phyloP scores from a whole-genome alignment of 2,329 filamentous ascomycete species.

The Bertia moriformis region DNA sequence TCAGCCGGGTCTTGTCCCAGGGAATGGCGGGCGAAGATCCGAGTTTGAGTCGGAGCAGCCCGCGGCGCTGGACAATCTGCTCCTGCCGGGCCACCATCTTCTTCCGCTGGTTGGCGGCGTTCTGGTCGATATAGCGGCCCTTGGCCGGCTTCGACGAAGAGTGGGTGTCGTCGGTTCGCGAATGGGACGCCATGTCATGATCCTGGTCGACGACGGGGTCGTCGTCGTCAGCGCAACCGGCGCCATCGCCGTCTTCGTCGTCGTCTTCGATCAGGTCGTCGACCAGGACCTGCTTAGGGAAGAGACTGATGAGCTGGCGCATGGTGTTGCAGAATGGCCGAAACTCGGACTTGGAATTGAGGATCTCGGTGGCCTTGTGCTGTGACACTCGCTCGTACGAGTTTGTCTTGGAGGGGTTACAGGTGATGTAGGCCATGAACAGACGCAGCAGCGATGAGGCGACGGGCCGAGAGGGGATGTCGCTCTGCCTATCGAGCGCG shows the following conservation, averaged over 20 bases:
- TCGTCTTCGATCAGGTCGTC: neutral
- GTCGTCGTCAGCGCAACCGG: conserved; percentile 4
- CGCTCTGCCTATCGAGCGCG: no score
- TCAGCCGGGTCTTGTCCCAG: conserved; percentile 32
- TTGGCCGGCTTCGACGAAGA: neutral
- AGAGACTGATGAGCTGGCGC: no score
- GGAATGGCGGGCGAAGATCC: conserved; percentile 24
- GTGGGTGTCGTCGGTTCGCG: neutral
- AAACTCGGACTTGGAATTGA: no score
- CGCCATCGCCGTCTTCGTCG: neutral
- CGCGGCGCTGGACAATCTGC: conserved; percentile 8
- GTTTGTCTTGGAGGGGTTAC: no score
- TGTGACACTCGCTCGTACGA: no score
- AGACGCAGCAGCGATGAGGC: no score
- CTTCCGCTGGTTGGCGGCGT: neutral
- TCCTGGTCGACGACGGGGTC: conserved; percentile 3
- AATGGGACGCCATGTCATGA: neutral
- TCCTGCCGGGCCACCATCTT: conserved; percentile 6
- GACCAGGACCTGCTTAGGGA: no score
- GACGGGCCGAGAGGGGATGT: no score
- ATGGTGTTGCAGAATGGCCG: no score
- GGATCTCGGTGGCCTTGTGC: no score
- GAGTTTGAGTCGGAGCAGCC: conserved; percentile 28
- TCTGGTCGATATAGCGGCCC: neutral
- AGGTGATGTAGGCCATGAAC: no score